Percentiles rank a stretch among this genome's conserved stretches.
These are phyloP conservation scores for Avena insularis DNA, from an alignment of 176 grass and related monocot species.

Conservation along the genomic window DNA sequence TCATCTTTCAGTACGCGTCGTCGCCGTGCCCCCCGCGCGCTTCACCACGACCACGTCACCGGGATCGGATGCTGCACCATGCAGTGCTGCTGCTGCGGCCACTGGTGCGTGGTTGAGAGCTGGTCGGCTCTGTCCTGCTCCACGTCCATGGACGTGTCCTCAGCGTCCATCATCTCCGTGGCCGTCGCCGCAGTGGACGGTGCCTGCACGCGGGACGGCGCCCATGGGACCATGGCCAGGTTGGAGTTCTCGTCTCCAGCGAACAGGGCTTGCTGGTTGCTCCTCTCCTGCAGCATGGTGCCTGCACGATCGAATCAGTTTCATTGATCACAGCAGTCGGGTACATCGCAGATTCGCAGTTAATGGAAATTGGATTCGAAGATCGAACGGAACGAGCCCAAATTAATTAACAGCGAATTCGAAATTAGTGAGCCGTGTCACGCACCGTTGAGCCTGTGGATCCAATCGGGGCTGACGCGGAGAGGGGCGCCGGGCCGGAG, in stretches of 20 bases:
- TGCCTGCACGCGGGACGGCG: background rate
- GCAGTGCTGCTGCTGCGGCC: slow-evolving; percentile 37
- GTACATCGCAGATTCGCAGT: background rate
- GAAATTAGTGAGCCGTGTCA: background rate
- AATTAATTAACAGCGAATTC: background rate
- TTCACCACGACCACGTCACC: slow-evolving; percentile 49
- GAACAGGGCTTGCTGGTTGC: slow-evolving; percentile 23
- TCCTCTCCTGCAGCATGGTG: slow-evolving; percentile 41
- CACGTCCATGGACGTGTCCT: slow-evolving; percentile 54
- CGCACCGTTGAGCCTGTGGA: slow-evolving; percentile 50
- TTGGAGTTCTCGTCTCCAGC: background rate
- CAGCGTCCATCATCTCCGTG: slow-evolving; percentile 42
- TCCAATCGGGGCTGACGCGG: slow-evolving; percentile 49
- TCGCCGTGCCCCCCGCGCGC: background rate
- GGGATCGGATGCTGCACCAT: slow-evolving; percentile 44
- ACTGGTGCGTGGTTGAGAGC: background rate
- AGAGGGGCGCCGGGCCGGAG: slow-evolving; percentile 40
- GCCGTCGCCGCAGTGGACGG: background rate
- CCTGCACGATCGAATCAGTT: slow-evolving; percentile 27
- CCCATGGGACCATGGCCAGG: slow-evolving; percentile 54
- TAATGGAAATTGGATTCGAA: background rate
- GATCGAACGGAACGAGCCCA: background rate
- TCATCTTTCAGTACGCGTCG: background rate
- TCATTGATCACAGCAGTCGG: background rate
- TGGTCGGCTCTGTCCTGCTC: slow-evolving; percentile 1